Conservation (phyloP, 1,139 yeast genomes). For the Geotrichum histeridarum region DNA sequence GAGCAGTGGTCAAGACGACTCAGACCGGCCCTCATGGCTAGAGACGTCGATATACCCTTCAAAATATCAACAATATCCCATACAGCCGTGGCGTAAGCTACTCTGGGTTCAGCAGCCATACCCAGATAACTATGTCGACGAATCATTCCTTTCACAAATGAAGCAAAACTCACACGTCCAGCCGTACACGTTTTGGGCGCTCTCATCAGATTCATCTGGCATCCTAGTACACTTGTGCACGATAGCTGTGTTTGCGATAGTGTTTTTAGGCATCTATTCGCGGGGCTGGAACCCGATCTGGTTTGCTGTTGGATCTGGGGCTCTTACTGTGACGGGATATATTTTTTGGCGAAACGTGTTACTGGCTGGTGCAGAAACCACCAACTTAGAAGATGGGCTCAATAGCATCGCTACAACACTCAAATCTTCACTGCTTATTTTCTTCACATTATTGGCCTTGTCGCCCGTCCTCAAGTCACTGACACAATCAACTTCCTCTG, state of each 20-base stretch:
- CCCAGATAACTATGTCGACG: constrained; percentile 88
- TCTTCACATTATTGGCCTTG: constrained; percentile 64
- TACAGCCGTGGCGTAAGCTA: constrained; percentile 66
- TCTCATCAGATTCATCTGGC: constrained; percentile 63
- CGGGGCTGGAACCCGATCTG: constrained; percentile 34
- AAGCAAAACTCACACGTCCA: constrained; percentile 72
- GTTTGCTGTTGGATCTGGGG: constrained; percentile 33
- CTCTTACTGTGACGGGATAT: constrained; percentile 39
- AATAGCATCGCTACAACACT: constrained; percentile 33
- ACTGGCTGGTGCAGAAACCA: constrained; percentile 13
- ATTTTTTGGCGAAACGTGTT: constrained; percentile 31
- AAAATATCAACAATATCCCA: background rate
- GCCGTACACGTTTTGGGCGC: constrained; percentile 56
- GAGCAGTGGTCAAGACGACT: background rate
- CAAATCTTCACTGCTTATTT: constrained; percentile 64
- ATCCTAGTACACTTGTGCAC: constrained; percentile 62
- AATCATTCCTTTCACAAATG: constrained; percentile 70
- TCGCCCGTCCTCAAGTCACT: constrained; percentile 88
- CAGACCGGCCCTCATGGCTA: background rate
- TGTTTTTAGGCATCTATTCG: constrained; percentile 50
- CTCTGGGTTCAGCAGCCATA: constrained; percentile 84
- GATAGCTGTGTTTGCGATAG: constrained; percentile 54
- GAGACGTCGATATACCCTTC: background rate
- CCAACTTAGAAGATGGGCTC: background rate
- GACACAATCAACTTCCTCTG: constrained; percentile 84